Evolutionary conservation across 2,329 filamentous ascomycete genomes (phyloP).

Genomic region (Chrysoporthe austroafricana): DNA sequence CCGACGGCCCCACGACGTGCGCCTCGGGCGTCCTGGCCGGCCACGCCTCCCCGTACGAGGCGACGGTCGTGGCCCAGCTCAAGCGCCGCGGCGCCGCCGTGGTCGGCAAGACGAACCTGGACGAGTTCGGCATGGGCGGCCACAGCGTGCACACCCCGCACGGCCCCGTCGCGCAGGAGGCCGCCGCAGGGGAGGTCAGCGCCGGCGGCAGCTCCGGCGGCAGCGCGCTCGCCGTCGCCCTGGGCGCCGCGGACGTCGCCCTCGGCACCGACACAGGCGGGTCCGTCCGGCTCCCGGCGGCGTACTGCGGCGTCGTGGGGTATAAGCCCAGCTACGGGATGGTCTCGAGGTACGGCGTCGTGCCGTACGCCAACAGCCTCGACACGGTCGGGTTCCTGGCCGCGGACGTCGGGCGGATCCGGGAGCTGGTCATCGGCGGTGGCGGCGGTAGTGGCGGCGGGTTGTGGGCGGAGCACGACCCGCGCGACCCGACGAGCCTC

Average conservation of each 20-base stretch:
- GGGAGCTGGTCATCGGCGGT: constrained; percentile 54
- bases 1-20: constrained; percentile 70
- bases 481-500: constrained; percentile 76
- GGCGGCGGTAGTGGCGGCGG: constrained; percentile 31
- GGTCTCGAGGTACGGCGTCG: constrained; percentile 81
- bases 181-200: constrained; percentile 51
- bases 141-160: constrained; percentile 38
- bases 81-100: constrained; percentile 64
- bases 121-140: constrained; percentile 58
- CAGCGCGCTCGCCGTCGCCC: constrained; percentile 81
- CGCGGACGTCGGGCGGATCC: constrained; percentile 53
- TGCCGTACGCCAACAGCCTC: constrained; percentile 90
- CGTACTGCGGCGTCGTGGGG: constrained; percentile 81
- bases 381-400: constrained; percentile 86
- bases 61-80: constrained; percentile 76
- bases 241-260: constrained; percentile 62
- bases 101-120: constrained; percentile 86
- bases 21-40: constrained; percentile 74
- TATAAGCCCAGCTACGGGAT: constrained; percentile 93
- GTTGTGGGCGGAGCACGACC: constrained; percentile 62
- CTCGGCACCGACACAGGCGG: constrained; percentile 94
- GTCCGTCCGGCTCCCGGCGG: constrained; percentile 83
- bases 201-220: constrained; percentile 92
- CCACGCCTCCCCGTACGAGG: constrained; percentile 78
- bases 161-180: constrained; percentile 34